A percentile compares a stretch with the other conserved stretches of the same genome.
These are phyloP conservation scores for Anthracocystis walkeri DNA, from an alignment of 1,284 basidiomycete genomes.

Conservation along the genomic window DNA sequence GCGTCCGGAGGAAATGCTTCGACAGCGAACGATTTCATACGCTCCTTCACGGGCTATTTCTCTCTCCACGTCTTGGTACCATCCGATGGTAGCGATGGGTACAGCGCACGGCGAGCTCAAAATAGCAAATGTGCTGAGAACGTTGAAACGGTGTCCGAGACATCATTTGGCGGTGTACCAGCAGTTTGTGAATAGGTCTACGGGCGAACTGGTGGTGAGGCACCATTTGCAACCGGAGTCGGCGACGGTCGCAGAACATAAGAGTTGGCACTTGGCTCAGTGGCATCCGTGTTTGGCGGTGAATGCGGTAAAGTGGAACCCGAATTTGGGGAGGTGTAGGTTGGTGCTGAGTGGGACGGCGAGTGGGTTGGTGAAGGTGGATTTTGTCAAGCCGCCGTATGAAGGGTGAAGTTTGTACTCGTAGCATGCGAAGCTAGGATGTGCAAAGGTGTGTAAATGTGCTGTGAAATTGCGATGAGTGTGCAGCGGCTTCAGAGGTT, in stretches of 20 bases:
- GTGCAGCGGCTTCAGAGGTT: no score
- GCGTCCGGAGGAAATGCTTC: slow-evolving; percentile 29
- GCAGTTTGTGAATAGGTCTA: slow-evolving; percentile 16
- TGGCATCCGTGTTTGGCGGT: slow-evolving; percentile 32
- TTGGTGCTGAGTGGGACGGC: slow-evolving; percentile 26
- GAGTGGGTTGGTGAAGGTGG: slow-evolving; percentile 32
- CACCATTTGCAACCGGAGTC: slow-evolving; percentile 16
- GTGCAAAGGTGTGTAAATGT: no score
- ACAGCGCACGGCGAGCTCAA: slow-evolving; percentile 41
- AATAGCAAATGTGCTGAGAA: slow-evolving; percentile 22
- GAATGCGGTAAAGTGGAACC: slow-evolving; percentile 34
- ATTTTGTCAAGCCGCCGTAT: slow-evolving; percentile 31
- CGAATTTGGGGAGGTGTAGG: slow-evolving; percentile 22
- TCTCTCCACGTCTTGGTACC: slow-evolving; percentile 3
- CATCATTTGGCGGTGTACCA: slow-evolving; percentile 29
- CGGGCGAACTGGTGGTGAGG: slow-evolving; percentile 14
- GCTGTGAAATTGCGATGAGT: no score
- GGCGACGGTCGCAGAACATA: slow-evolving; percentile 18
- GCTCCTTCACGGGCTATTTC: slow-evolving; percentile 13
- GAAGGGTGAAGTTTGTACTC: background rate
- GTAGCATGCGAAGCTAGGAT: no score
- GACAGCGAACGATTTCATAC: slow-evolving; percentile 18
- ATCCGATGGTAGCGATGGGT: slow-evolving; percentile 37
- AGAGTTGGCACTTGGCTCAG: slow-evolving; percentile 16
- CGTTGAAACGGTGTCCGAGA: slow-evolving; percentile 8